Conservation (phyloP, 129 eudicot genomes). For the Pseudognaphalium luteoalbum region DNA sequence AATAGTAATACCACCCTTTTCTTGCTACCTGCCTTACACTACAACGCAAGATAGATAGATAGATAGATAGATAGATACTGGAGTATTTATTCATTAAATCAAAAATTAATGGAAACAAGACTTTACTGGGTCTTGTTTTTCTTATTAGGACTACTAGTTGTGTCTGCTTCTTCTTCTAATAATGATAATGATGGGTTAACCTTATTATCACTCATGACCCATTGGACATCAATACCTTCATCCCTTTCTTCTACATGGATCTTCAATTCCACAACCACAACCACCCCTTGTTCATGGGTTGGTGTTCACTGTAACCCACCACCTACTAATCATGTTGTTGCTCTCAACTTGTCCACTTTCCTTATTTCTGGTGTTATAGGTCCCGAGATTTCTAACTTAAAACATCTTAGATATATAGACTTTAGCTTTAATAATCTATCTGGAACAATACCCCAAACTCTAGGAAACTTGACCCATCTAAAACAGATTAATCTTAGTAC, state of each 20-base stretch:
- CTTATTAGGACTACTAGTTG: neutral
- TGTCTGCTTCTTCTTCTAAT: constrained; percentile 10
- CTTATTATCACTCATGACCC: constrained; percentile 50
- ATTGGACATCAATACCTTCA: constrained; percentile 56
- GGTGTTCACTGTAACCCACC: constrained; percentile 60
- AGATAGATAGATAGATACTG: too few relatives aligned
- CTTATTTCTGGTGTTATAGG: constrained; percentile 65
- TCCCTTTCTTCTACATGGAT: constrained; percentile 62
- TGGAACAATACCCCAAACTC: constrained; percentile 49
- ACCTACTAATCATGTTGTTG: constrained; percentile 26
- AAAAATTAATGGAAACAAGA: too few relatives aligned
- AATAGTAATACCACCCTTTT: too few relatives aligned
- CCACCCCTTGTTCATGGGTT: constrained; percentile 82
- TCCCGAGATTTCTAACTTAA: constrained; percentile 46
- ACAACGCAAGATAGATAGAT: too few relatives aligned
- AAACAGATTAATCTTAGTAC: constrained; percentile 27
- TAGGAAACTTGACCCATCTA: constrained; percentile 45
- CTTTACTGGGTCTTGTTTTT: neutral
- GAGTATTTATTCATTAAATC: too few relatives aligned
- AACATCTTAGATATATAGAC: constrained; percentile 46
- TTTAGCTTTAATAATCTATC: constrained; percentile 44
- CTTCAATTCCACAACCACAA: constrained; percentile 27
- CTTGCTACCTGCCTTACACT: too few relatives aligned
- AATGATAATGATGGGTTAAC: constrained; percentile 44
- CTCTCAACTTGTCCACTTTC: constrained; percentile 47